Conservation (phyloP, 495 filamentous ascomycete species). For the Cercophora sp. region DNA sequence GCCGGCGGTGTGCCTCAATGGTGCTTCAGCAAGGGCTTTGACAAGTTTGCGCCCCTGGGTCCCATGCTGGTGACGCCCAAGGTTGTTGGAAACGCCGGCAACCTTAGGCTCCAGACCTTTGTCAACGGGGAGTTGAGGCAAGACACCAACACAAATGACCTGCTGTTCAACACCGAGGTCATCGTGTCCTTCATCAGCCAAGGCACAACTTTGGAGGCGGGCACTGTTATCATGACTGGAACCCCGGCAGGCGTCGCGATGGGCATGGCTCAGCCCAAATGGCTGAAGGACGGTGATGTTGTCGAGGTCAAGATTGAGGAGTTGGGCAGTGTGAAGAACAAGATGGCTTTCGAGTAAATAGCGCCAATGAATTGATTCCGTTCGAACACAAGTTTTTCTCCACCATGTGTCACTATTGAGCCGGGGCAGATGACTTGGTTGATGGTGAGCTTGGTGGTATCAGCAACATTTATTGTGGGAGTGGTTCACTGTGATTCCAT, state of each 20-base stretch:
- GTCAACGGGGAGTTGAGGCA: slow-evolving; percentile 4
- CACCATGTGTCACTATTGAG: too few relatives aligned
- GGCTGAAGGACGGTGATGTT: slow-evolving; percentile 55
- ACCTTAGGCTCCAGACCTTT: background rate
- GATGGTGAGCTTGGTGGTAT: too few relatives aligned
- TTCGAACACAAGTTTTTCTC: too few relatives aligned
- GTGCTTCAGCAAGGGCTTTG: slow-evolving; percentile 35
- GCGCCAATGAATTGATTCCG: too few relatives aligned
- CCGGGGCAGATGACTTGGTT: too few relatives aligned
- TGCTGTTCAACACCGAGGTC: background rate
- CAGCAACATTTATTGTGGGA: too few relatives aligned
- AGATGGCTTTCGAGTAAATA: too few relatives aligned
- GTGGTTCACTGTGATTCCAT: too few relatives aligned
- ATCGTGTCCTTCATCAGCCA: slow-evolving; percentile 12
- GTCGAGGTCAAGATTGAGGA: slow-evolving; percentile 59
- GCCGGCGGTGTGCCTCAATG: slow-evolving; percentile 31
- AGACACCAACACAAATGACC: slow-evolving; percentile 2
- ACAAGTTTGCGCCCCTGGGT: slow-evolving; percentile 40
- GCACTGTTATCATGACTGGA: slow-evolving; percentile 41
- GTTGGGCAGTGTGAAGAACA: too few relatives aligned
- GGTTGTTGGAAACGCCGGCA: slow-evolving; percentile 9
- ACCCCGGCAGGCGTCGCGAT: slow-evolving; percentile 37
- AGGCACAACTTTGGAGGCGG: slow-evolving; percentile 36
- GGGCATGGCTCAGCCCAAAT: slow-evolving; percentile 46
- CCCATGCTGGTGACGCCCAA: slow-evolving; percentile 43